Evolutionary conservation across 2,329 filamentous ascomycete species (phyloP).

Genomic region (Cryphonectria nitschkei): DNA sequence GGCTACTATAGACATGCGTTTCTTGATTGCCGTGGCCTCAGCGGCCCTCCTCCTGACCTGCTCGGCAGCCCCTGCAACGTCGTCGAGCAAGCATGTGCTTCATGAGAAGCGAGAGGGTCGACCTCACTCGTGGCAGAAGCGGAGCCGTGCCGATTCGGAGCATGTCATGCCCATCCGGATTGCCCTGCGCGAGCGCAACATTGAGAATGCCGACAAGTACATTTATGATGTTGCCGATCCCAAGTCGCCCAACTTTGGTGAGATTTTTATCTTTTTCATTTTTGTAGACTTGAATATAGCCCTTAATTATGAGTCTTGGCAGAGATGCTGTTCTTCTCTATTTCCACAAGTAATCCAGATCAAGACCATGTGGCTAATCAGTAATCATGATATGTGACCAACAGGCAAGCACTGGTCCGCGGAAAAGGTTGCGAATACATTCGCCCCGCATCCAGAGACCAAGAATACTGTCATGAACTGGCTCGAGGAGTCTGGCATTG

Average conservation of each 20-base stretch:
- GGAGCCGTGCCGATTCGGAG: slow-evolving; percentile 16
- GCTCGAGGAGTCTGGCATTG: slow-evolving; percentile 14
- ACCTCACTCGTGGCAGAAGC: slow-evolving; percentile 24
- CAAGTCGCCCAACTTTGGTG: slow-evolving; percentile 25
- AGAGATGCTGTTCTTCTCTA: neutral
- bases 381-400: neutral
- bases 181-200: slow-evolving; percentile 23
- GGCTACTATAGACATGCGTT: slow-evolving; percentile 10
- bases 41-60: slow-evolving; percentile 15
- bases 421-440: slow-evolving; percentile 15
- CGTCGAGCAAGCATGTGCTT: slow-evolving; percentile 19
- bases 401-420: slow-evolving; percentile 22
- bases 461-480: slow-evolving; percentile 17
- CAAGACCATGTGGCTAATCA: neutral
- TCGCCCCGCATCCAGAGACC: slow-evolving; percentile 17
- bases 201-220: slow-evolving; percentile 21
- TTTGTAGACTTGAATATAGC: neutral
- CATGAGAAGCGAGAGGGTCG: slow-evolving; percentile 25
- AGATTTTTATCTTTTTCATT: neutral
- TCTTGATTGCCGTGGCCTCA: slow-evolving; percentile 17
- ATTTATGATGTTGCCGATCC: slow-evolving; percentile 25
- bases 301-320: no score
- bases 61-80: slow-evolving; percentile 18
- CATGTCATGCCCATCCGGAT: slow-evolving; percentile 26
- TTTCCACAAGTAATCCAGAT: neutral